Evolutionary conservation across 2,329 filamentous ascomycete genomes (phyloP).

Genomic region (Clonostachys byssicola): DNA sequence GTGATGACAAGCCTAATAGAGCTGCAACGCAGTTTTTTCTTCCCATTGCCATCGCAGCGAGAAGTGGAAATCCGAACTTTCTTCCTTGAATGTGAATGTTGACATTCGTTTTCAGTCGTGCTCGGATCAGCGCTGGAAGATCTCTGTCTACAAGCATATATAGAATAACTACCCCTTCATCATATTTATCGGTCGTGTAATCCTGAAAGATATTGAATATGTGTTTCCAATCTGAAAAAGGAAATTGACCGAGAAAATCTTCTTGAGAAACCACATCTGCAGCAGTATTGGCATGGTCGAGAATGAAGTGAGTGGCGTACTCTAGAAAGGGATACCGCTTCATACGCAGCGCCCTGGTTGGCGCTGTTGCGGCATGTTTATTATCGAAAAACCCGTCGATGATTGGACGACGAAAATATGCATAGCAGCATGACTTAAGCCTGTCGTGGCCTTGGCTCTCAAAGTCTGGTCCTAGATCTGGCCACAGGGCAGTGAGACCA

Average conservation of each 20-base stretch:
- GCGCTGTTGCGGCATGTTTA: no score
- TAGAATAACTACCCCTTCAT: background rate
- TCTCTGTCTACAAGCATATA: background rate
- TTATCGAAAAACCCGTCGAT: background rate
- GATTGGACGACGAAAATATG: slow-evolving; percentile 22
- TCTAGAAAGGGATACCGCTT: slow-evolving; percentile 35
- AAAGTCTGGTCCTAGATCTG: slow-evolving; percentile 18
- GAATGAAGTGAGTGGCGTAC: slow-evolving; percentile 18
- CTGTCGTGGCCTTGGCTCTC: slow-evolving; percentile 29
- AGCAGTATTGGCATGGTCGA: slow-evolving; percentile 2
- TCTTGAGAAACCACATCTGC: slow-evolving; percentile 15
- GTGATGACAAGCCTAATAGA: no score
- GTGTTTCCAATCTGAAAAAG: slow-evolving; percentile 17
- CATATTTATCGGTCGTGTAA: background rate
- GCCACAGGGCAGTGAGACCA: slow-evolving; percentile 20
- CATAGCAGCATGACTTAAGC: slow-evolving; percentile 36
- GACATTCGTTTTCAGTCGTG: background rate
- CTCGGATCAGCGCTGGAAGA: background rate
- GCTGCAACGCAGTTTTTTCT: no score
- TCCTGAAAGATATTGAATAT: slow-evolving; percentile 13
- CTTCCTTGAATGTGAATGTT: background rate
- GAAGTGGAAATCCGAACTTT: background rate
- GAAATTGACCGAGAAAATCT: slow-evolving; percentile 21
- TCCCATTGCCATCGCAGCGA: no score
- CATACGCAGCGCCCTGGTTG: no score